Percentiles rank a stretch among this genome's conserved stretches.
Evolutionary conservation across 306 rosid species (phyloP).

Genomic region (Rosa persica): DNA sequence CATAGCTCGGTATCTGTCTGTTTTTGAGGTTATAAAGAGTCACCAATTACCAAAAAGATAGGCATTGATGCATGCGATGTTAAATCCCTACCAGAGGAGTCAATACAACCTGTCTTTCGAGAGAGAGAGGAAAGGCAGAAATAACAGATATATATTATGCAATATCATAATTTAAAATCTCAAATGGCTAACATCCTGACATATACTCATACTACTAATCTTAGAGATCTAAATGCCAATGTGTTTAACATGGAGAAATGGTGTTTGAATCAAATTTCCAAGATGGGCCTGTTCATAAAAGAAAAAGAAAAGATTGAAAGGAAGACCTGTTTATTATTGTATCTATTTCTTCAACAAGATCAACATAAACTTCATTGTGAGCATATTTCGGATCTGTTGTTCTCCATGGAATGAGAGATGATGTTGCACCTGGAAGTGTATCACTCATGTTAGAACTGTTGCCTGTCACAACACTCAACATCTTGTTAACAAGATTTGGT

Average conservation of each 20-base stretch:
- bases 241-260: background rate
- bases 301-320: background rate
- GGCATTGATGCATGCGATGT: no score
- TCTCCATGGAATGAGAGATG: conserved; percentile 90
- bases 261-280: background rate
- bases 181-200: background rate
- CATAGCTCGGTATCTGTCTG: background rate
- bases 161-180: no score
- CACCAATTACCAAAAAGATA: no score
- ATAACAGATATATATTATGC: no score
- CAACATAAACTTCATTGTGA: conserved; percentile 80
- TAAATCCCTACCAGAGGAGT: no score
- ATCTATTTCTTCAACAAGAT: conserved; percentile 93
- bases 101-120: no score
- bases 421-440: conserved; percentile 76
- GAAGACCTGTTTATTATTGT: conserved; percentile 71
- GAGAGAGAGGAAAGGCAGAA: no score
- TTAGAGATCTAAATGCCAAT: background rate
- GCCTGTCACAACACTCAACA: conserved; percentile 92
- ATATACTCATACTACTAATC: background rate
- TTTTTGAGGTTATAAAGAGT: no score
- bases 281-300: background rate
- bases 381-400: conserved; percentile 65
- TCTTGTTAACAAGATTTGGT: conserved; percentile 85
- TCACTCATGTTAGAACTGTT: conserved; percentile 88